Percentiles rank a stretch among this genome's conserved stretches.
These are phyloP conservation scores for Amanita rimosa DNA, from an alignment of 768 basidiomycete species.

Conservation along the genomic window DNA sequence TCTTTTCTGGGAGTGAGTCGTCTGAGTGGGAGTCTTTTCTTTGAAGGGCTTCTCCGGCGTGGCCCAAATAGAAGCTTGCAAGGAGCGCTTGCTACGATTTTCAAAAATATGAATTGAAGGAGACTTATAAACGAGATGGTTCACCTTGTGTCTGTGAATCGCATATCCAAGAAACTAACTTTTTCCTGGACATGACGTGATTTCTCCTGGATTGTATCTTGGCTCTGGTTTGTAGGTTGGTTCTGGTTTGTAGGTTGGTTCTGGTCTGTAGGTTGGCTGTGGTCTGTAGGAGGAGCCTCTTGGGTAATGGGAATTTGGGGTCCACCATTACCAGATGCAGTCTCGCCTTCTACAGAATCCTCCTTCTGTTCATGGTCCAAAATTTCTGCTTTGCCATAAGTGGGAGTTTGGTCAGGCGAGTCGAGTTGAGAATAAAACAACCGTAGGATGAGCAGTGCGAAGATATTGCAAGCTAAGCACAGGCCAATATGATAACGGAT, in stretches of 20 bases:
- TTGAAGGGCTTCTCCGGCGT: not conserved
- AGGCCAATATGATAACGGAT: not conserved
- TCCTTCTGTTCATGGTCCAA: not conserved
- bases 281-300: not conserved
- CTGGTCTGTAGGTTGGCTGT: not conserved
- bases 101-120: not conserved
- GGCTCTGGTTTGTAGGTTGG: not conserved
- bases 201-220: not conserved
- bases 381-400: not conserved
- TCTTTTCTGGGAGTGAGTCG: not conserved
- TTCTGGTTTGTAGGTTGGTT: no score
- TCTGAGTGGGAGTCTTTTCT: slow-evolving; percentile 3
- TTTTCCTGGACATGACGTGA: not conserved
- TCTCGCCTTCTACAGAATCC: not conserved
- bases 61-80: slow-evolving; percentile 6
- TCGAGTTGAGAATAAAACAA: not conserved
- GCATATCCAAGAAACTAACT: slow-evolving; percentile 2
- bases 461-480: not conserved
- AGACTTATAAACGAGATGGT: not conserved
- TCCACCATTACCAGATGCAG: not conserved
- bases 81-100: slow-evolving; percentile 2
- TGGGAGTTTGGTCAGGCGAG: not conserved
- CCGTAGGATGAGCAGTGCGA: not conserved
- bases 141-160: slow-evolving; percentile 2
- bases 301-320: not conserved